Percentiles rank a stretch among this genome's conserved stretches.
phyloP scores from a whole-genome alignment of 257 asterid genomes.

The Leptodermis oblonga region DNA sequence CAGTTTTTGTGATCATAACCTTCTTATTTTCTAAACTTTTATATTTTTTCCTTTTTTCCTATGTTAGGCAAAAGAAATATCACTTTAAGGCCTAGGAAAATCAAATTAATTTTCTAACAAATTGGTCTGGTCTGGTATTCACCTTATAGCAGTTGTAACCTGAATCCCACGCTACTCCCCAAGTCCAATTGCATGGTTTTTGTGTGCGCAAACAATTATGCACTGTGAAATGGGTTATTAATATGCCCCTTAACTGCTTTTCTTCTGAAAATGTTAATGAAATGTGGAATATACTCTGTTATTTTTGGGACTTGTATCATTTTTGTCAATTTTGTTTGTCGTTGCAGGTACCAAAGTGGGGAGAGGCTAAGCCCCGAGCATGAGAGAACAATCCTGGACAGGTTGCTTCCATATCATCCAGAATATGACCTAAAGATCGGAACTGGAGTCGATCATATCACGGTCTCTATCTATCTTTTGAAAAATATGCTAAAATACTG shows the following conservation, averaged over 20 bases:
- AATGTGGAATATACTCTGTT: neutral
- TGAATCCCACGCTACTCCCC: neutral
- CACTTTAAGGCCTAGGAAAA: neutral
- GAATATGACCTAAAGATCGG: constrained; percentile 71
- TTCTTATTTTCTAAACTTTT: neutral
- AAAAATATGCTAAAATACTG: neutral
- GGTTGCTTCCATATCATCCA: constrained; percentile 85
- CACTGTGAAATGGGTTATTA: neutral
- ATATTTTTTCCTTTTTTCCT: no score
- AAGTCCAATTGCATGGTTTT: neutral
- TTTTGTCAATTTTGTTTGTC: constrained; percentile 7
- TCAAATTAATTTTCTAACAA: neutral
- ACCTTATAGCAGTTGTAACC: neutral
- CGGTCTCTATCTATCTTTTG: constrained; percentile 1
- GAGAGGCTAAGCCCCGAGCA: constrained; percentile 78
- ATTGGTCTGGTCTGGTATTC: neutral
- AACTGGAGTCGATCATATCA: constrained; percentile 64
- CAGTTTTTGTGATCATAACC: neutral
- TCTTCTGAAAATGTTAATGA: neutral
- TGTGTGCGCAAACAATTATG: neutral
- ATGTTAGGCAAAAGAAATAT: neutral
- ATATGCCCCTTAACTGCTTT: neutral
- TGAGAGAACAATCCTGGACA: constrained; percentile 65
- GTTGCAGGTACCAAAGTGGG: constrained; percentile 71
- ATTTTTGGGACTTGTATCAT: neutral